Evolutionary conservation across 768 basidiomycete species (phyloP).

Genomic region (Boletus vinaceobasis): DNA sequence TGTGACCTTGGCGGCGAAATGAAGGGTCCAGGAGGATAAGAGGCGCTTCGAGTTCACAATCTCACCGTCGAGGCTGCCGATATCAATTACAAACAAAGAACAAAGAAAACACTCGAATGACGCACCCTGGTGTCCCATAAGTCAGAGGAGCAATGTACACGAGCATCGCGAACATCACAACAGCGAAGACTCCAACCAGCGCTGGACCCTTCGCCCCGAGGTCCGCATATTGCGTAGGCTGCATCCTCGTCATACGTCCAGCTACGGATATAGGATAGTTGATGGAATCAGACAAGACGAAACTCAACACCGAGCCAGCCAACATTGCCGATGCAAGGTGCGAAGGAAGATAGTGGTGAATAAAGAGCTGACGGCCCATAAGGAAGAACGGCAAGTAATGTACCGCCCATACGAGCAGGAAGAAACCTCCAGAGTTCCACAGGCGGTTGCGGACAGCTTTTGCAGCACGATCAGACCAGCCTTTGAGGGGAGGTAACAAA

Average conservation of each 20-base stretch:
- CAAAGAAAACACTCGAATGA: slow-evolving; percentile 12
- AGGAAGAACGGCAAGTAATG: slow-evolving; percentile 98
- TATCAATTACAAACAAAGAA: slow-evolving; percentile 15
- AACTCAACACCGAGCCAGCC: slow-evolving; percentile 89
- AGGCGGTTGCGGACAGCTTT: slow-evolving; percentile 89
- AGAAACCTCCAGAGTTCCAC: slow-evolving; percentile 95
- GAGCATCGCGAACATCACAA: slow-evolving; percentile 63
- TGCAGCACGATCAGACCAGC: neutral
- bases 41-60: slow-evolving; percentile 81
- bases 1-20: slow-evolving; percentile 76
- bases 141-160: slow-evolving; percentile 85
- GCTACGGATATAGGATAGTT: slow-evolving; percentile 84
- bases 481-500: neutral
- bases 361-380: slow-evolving; percentile 94
- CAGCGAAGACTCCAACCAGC: slow-evolving; percentile 52
- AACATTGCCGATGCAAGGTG: slow-evolving; percentile 91
- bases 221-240: slow-evolving; percentile 59
- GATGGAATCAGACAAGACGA: slow-evolving; percentile 83
- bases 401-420: slow-evolving; percentile 89
- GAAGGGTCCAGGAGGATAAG: slow-evolving; percentile 89
- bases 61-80: slow-evolving; percentile 72
- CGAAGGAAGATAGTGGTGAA: slow-evolving; percentile 97
- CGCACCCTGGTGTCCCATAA: slow-evolving; percentile 95
- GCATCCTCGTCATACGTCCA: slow-evolving; percentile 62
- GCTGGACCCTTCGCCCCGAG: slow-evolving; percentile 75